Evolutionary conservation across 192 early-diverging fungal genomes (phyloP).

Genomic region (Gonapodya sp.): DNA sequence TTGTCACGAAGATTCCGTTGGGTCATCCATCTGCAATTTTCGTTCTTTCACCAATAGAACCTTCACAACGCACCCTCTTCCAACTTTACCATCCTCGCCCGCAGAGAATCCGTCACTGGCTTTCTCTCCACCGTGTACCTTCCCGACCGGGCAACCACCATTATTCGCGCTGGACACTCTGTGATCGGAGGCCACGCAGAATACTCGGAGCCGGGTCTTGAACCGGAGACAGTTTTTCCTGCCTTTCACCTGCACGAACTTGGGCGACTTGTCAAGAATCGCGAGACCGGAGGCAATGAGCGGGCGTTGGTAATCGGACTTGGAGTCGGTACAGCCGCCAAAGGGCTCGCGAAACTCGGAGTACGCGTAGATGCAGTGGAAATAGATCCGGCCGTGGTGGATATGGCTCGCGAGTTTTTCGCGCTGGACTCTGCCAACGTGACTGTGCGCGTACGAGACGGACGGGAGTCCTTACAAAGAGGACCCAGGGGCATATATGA

Average conservation of each 20-base stretch:
- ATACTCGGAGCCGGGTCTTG: constrained; percentile 38
- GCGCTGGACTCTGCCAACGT: constrained; percentile 34
- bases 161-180: constrained; percentile 81
- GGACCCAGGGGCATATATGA: constrained; percentile 50
- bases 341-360: constrained; percentile 45
- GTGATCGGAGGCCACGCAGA: constrained; percentile 61
- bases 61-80: constrained; percentile 10
- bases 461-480: constrained; percentile 59
- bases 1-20: background rate
- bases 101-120: constrained; percentile 73
- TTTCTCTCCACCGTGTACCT: constrained; percentile 65
- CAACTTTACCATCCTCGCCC: constrained; percentile 41
- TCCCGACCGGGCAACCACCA: constrained; percentile 32
- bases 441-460: constrained; percentile 59
- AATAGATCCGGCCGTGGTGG: constrained; percentile 66
- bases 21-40: background rate
- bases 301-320: constrained; percentile 10
- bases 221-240: constrained; percentile 63
- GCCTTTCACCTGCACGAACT: constrained; percentile 77
- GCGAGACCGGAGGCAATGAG: constrained; percentile 39
- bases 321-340: constrained; percentile 69
- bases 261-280: constrained; percentile 38
- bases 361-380: constrained; percentile 73
- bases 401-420: constrained; percentile 62
- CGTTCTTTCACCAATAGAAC: constrained; percentile 19